These are phyloP conservation scores for Brassica rapa DNA, from an alignment of 345 rosid species.

Conservation along the genomic window DNA sequence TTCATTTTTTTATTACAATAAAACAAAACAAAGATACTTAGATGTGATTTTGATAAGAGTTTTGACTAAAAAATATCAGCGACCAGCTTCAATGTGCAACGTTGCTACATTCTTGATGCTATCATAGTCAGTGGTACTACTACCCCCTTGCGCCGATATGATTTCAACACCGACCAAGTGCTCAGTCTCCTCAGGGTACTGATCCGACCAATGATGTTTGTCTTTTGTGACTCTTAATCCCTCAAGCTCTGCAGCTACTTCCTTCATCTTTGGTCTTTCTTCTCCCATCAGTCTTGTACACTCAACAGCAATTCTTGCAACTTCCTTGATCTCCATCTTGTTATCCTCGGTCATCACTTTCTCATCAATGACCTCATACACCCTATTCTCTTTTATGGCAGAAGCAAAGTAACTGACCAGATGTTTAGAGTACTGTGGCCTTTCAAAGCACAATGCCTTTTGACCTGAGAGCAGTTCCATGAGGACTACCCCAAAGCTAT, in stretches of 20 bases:
- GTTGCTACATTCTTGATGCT: constrained; percentile 4
- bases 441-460: background rate
- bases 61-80: background rate
- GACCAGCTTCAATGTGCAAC: constrained; percentile 1
- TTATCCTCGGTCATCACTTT: background rate
- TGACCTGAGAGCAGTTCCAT: background rate
- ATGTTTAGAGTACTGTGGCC: background rate
- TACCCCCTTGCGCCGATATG: background rate
- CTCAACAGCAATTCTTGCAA: background rate
- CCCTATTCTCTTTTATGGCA: background rate
- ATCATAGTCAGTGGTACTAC: constrained; percentile 2
- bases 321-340: background rate
- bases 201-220: background rate
- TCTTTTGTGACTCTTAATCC: background rate
- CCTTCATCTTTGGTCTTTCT: background rate
- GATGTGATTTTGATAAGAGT: background rate
- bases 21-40: background rate
- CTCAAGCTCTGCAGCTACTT: background rate
- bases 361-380: background rate
- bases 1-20: constrained; percentile 14
- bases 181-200: background rate
- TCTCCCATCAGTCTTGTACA: background rate
- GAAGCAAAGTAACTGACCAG: background rate
- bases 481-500: background rate
- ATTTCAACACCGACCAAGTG: background rate